Evolutionary conservation across 352 stramenopile species (phyloP), one percentile per base, ranked within the genome.

Genomic region (Aphanomyces stellatus): DNA sequence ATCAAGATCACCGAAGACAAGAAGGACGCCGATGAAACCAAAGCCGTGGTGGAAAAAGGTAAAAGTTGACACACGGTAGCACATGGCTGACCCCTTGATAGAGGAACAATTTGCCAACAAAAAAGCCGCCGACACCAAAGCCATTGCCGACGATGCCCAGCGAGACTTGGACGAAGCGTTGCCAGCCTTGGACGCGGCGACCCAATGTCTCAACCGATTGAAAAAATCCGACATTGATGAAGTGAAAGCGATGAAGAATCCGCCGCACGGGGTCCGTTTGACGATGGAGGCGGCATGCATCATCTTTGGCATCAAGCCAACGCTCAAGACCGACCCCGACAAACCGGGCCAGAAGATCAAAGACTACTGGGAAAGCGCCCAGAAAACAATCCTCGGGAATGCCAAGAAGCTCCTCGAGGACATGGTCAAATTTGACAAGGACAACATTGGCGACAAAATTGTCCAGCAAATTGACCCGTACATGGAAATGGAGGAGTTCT

Each of bases 161-260:
- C 82, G 87, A 2, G 93, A 98, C 71, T 65, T 98, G 37, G 93
- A 97, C 53, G 90, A 98, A 69, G 92, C 93, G 0, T 71, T 98
- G 6, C 93, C 93, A 0, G 93, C 93, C 1, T 77, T 98, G 1
- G 92, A 96, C 55, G 88, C 88, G 0, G 92, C 93, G 4, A 90
- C 97, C 0, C 87, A 96, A 71, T 97, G 89, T 73, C 73, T 98
- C 6, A 96, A 96, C 43, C 73, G 72, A 17, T 72, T 98, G 5
- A 97, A 97, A 59, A 98, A 98, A 62, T 87, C 83, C 7, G 91
- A 97, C 78, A 97, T 98, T 61, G 91, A 97, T 62, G 93, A 98
- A 72, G 86, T 96, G 0, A 95, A 96, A 35, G 82, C 86, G 0
- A 75, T 95, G 7, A 94, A 93, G 71, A 96, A 96, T 49, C 87